Base-by-base conservation (phyloP, 139 green algal genomes). In the Ettlia oleoabundans region DNA sequence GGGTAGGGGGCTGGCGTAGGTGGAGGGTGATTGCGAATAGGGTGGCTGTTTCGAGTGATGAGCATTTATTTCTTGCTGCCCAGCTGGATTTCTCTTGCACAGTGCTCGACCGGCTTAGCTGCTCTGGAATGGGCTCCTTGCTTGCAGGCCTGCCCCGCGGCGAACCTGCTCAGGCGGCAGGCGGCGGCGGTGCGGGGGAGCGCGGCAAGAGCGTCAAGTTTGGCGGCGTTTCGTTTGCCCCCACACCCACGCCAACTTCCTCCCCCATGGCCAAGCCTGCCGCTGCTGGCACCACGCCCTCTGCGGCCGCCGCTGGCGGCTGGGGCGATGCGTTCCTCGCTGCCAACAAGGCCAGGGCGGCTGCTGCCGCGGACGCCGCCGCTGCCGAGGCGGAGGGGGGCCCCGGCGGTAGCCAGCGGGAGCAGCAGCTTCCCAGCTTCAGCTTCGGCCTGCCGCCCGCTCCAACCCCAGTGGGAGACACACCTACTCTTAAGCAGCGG, bases 161-260 rank as follows among this genome's bases (percentile, higher is more conserved):
- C 30, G 76, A 68, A 40, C 40, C 61, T 21, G 76, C 55, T 2
- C 28, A 58, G 35, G 26, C 37, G 73, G 47, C 22, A 0, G 41
- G 28, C 26, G 21, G 19, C 7, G 70, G 22, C 21, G 80, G 66
- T 33, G 65, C 37, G 40, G 30, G 78, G 33, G 79, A 80, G 68
- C 47, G 70, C 38, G 33, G 9, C 8, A 75, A 58, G 70, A 51
- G 51, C 33, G 83, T 87, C 33, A 73, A 32, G 3, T 84, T 87
- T 84, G 83, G 83, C 28, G 76, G 77, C n/a, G 76, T 82, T 10
- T 66, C 43, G 24, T 80, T 80, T 76, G 47, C 82, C 6, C 63
- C 61, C 62, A 47, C 47, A 41, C 66, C 66, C 41, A 35, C 82
- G 42, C 42, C 74, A 3, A 32, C 76, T 1, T 65, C 53, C 38